Evolutionary conservation across 208 protist genomes (phyloP).

Genomic region (Leptomonas pyrrhocoris): DNA sequence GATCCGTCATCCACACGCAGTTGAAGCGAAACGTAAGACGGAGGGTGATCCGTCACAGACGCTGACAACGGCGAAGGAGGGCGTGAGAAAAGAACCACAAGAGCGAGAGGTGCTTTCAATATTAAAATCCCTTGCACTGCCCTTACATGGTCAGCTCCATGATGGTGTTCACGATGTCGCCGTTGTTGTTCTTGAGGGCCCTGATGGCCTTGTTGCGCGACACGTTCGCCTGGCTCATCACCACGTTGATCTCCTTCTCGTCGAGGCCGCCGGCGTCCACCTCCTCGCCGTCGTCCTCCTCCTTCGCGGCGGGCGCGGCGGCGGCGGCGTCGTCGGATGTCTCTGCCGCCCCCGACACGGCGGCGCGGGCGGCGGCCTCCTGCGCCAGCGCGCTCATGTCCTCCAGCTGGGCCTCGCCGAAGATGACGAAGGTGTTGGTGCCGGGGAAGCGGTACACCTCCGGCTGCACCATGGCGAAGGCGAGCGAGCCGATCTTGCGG

Average conservation of each 20-base stretch:
- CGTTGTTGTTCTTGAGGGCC: slow-evolving; percentile 87
- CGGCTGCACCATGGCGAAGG: slow-evolving; percentile 94
- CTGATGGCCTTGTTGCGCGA: slow-evolving; percentile 79
- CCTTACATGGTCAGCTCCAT: slow-evolving; percentile 84
- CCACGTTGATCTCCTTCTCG: slow-evolving; percentile 88
- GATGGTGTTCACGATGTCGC: slow-evolving; percentile 90
- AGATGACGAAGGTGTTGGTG: slow-evolving; percentile 97
- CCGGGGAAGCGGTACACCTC: slow-evolving; percentile 96
- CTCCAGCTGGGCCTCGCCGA: slow-evolving; percentile 97
- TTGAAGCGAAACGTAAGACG: no score
- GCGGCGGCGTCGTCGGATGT: slow-evolving; percentile 31
- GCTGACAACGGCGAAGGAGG: no score
- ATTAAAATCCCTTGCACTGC: not conserved
- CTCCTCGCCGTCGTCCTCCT: slow-evolving; percentile 58
- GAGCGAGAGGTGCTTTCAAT: not conserved
- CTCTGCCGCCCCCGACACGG: slow-evolving; percentile 52
- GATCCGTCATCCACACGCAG: no score
- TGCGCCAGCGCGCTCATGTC: slow-evolving; percentile 71
- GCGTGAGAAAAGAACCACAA: slow-evolving; percentile 4
- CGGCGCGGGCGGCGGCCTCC: slow-evolving; percentile 72
- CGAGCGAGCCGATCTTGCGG: slow-evolving; percentile 87
- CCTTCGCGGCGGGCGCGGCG: slow-evolving; percentile 32
- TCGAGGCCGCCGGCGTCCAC: slow-evolving; percentile 62
- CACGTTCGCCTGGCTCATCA: slow-evolving; percentile 79
- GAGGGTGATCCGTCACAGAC: no score